Percentiles rank a stretch among this genome's conserved stretches.
phyloP scores from a whole-genome alignment of 805 yeast genomes.

The Sporopachydermia lactativora region DNA sequence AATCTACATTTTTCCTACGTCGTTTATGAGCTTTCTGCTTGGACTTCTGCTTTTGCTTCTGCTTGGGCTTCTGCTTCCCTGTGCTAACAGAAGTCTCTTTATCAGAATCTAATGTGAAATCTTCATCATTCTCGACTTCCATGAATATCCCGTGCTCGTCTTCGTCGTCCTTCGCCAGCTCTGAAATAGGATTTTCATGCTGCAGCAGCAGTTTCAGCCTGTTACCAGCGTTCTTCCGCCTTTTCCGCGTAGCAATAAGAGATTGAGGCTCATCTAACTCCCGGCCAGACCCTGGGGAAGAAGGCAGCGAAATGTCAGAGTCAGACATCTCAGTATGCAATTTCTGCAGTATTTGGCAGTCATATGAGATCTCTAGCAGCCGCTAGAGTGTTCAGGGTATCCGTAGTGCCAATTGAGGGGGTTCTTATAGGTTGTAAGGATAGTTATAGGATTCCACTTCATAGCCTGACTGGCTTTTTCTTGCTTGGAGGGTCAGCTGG shows the following conservation, averaged over 20 bases:
- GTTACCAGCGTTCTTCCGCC: slow-evolving; percentile 86
- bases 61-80: too few species aligned
- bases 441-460: too few species aligned
- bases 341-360: too few species aligned
- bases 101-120: slow-evolving; percentile 21
- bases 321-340: slow-evolving; percentile 1
- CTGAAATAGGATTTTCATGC: slow-evolving; percentile 43
- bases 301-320: slow-evolving; percentile 5
- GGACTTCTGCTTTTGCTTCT: slow-evolving; percentile 1
- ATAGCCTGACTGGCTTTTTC: too few species aligned
- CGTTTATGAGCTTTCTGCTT: slow-evolving; percentile 13
- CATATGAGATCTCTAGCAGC: too few species aligned
- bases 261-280: slow-evolving; percentile 34
- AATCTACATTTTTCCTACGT: slow-evolving; percentile 9
- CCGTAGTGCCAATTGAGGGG: too few species aligned
- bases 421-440: too few species aligned
- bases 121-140: slow-evolving; percentile 27
- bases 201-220: slow-evolving; percentile 59
- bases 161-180: slow-evolving; percentile 48
- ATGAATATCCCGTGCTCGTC: slow-evolving; percentile 45
- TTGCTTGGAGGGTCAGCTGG: too few species aligned
- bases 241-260: slow-evolving; percentile 58
- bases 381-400: too few species aligned
- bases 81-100: too few species aligned
- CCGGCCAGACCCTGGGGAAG: slow-evolving; percentile 3